Base-by-base conservation (phyloP, 116 monocot genomes). In the Zostera marina region DNA sequence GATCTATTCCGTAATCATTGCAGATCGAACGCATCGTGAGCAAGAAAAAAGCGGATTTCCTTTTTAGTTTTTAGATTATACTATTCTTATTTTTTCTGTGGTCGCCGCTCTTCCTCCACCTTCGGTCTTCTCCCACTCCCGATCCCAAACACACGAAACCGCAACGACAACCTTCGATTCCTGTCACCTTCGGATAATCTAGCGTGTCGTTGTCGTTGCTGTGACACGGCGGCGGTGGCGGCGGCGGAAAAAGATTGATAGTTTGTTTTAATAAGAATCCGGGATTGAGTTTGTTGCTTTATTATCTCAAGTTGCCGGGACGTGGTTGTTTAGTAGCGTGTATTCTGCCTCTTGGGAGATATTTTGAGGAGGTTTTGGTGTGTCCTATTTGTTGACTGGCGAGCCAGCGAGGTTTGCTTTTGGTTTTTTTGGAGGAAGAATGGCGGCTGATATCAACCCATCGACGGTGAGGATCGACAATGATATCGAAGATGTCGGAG, bases 271-370 rank as follows among this genome's bases (percentile, higher is more conserved):
- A 5, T 32, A 32, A 32, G 32, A 32, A 32, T 32, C 32, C 32
- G 32, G 32, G 32, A 32, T 32, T 32, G 32, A 32, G 32, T n/a
- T n/a, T n/a, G n/a, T n/a, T 66, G 66, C 66, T 66, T 3, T 66
- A 66, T 3, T 66, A 66, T 24, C 22, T 66, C 57, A 66, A 66
- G 67, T 52, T 40, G 20, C 59, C 59, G 32, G 32, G 32, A 32
- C 32, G 7, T 21, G 59, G 4, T 5, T 13, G 13, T 41, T 40
- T 32, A 32, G 32, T 32, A 32, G 32, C 5, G 32, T 32, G 2
- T 32, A 32, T 32, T 32, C 32, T 32, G 32, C 32, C 32, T 5
- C 5, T 2, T 32, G 32, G 32, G 32, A 32, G 32, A 2, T 2
- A 10, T 51, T 51, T 19, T 5, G 14, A 4, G 44, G 20, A 11